A percentile compares a stretch with the other conserved stretches of the same genome.
Evolutionary conservation across 2,329 filamentous ascomycete species (phyloP).

Genomic region (Fusarium scirpi): DNA sequence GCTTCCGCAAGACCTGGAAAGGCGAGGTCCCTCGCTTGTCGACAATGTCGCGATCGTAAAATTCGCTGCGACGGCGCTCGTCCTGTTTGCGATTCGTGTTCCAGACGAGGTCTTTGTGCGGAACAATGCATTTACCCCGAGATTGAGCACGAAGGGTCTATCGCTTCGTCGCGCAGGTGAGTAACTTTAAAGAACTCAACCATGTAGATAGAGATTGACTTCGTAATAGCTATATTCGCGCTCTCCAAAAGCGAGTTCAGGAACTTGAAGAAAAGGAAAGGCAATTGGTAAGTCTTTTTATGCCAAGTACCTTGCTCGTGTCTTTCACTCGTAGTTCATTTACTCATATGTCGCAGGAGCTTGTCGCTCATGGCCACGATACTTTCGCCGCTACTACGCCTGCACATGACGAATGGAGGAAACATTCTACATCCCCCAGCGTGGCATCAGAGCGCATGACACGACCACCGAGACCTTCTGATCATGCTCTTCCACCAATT

Average conservation of each 20-base stretch:
- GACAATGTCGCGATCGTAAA: slow-evolving; percentile 49
- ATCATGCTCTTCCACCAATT: slow-evolving; percentile 41
- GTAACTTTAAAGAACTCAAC: slow-evolving; percentile 1
- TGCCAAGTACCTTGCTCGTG: slow-evolving; percentile 2
- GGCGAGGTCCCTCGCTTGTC: slow-evolving; percentile 45
- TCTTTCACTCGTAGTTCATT: background rate
- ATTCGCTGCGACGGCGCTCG: slow-evolving; percentile 48
- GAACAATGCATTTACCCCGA: slow-evolving; percentile 47
- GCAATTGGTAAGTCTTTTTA: slow-evolving; percentile 39
- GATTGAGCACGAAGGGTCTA: slow-evolving; percentile 47
- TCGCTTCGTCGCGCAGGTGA: slow-evolving; percentile 47
- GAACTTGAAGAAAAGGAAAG: slow-evolving; percentile 46
- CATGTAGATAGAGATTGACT: slow-evolving; percentile 10
- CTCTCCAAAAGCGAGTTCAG: slow-evolving; percentile 45
- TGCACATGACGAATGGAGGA: slow-evolving; percentile 42
- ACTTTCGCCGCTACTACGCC: slow-evolving; percentile 36
- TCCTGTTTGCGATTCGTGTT: slow-evolving; percentile 46
- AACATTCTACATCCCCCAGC: slow-evolving; percentile 35
- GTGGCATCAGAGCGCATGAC: slow-evolving; percentile 33
- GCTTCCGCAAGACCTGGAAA: slow-evolving; percentile 36
- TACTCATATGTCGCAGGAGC: slow-evolving; percentile 30
- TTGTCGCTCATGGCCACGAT: slow-evolving; percentile 29
- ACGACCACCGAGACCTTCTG: slow-evolving; percentile 23
- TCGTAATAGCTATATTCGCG: slow-evolving; percentile 43
- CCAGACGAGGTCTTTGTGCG: slow-evolving; percentile 40